Base-by-base conservation (phyloP, 805 yeast species). In the Pichia membranifaciens region DNA sequence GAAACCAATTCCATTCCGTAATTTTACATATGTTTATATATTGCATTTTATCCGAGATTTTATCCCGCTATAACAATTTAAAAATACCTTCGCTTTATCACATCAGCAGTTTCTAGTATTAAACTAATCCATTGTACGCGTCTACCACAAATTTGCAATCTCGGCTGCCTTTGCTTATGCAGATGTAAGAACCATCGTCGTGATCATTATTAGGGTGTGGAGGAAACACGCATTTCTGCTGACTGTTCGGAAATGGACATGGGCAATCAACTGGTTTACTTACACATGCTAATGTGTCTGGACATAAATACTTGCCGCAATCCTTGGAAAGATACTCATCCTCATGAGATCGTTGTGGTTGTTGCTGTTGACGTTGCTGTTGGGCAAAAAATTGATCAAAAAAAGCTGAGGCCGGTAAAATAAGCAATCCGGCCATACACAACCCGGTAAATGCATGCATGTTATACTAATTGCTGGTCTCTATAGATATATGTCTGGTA, bases 91-190 rank as follows among this genome's bases (percentile, higher is more conserved):
- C n/a, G n/a, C n/a, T n/a, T n/a, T 21, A 21, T 21, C 29, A n/a
- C 29, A 39, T 39, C 23, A 10, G 28, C 31, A 10, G 8, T 17
- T 23, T 17, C 15, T 21, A 22, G 5, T 22, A 34, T 62, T 58
- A 78, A 3, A 73, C 66, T 46, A 68, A 52, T 4, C 88, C 91
- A 17, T 74, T 72, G 70, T 77, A 85, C 0, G 88, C 91, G 46
- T 87, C 71, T 23, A 65, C 62, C 2, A 87, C 96, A 87, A 91
- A 90, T 8, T 85, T 84, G 65, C 98, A 91, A 58, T 85, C 96
- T 62, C 93, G 71, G 50, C 71, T 69, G 55, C 76, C 87, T 55
- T 84, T 85, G 18, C 96, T 84, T 37, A 93, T 84, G 64, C 99
- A 93, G 15, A 90, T 73, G 59, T 71, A 84, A 47, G 76, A 76